Base-by-base conservation (phyloP, 257 asterid species). In the Thymus mandschuricus region DNA sequence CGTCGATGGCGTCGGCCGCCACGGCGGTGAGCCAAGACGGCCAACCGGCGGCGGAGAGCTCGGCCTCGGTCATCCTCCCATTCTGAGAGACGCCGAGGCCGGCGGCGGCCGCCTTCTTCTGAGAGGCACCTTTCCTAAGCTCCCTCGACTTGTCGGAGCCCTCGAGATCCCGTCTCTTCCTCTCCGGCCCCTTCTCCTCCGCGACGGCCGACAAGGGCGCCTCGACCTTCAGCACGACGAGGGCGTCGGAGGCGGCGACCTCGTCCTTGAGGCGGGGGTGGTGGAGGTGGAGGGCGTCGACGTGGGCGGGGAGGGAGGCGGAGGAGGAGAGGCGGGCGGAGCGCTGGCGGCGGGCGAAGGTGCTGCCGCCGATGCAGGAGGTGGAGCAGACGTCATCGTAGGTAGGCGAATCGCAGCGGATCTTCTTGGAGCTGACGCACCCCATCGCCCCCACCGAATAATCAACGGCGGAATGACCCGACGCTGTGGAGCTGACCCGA, bases 401-500 rank as follows among this genome's bases (percentile, higher is more conserved):
- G 38, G 45, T 75, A 56, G 86, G 85, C 30, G 87, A 82, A 6
- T 60, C 63, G 54, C 88, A 61, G 80, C 83, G 64, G 0, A 84
- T 84, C 45, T 90, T 85, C 84, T 87, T 92, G 77, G 96, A 92
- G 87, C 93, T 90, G 58, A 88, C 82, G 65, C 98, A 92, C 85
- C 98, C 98, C 98, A 92, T 90, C 84, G 78, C 88, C 86, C 86
- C 88, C 83, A 72, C 86, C 81, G 84, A 85, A 85, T 84, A 87
- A 21, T 21, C 21, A 21, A 91, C 90, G 82, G 79, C 76, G 76
- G 83, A 73, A 54, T 66, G 77, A 75, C 73, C 77, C 68, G 65
- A 75, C 29, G 30, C 60, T 51, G 74, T 31, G 62, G 55, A 52
- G 68, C 63, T 55, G 68, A 72, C 66, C 80, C 83, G 80, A 81